Base-by-base conservation (phyloP, 1,284 basidiomycete species). In the Kalmanozyma brasiliensis region DNA sequence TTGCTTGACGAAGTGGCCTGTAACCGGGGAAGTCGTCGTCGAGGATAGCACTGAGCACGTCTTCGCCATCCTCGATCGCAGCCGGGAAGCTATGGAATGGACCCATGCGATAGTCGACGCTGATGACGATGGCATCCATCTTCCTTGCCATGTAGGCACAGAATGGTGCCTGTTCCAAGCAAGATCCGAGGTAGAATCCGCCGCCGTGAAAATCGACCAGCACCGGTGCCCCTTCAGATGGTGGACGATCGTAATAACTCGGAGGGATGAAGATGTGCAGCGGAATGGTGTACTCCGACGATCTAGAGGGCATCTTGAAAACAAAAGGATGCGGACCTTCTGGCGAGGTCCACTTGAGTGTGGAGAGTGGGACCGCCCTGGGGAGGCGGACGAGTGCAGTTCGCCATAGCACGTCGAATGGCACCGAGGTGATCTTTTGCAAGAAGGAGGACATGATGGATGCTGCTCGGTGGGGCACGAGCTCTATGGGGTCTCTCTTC, bases 71-170 rank as follows among this genome's bases (percentile, higher is more conserved):
- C 22, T 73, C 49, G 10, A 70, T 58, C 14, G 72, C 72, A 13
- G 69, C 74, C 1, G 79, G 79, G 24, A 74, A 78, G 32, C 76
- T 65, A 34, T 76, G 56, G 53, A 78, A 75, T 2, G 79, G 79
- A 5, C 73, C 68, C 69, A 79, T 80, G 17, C 79, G 74, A 37
- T 77, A 77, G 52, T 72, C 65, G 33, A 77, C 75, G 34, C 63
- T 70, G 55, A 77, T 69, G 26, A 73, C 56, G 45, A 75, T 49
- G 11, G 47, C 38, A 13, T 69, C 43, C 13, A 71, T 46, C 20
- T 64, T 24, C 8, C 65, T 42, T 10, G 70, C 66, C 43, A 75
- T 55, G 36, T 52, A 48, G 8, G 71, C 55, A 41, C 70, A 73
- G 46, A 75, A 75, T 11, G 73, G 73, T 0, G 71, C 73, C 34